These are phyloP conservation scores for Ophiosphaerella korrae DNA, from an alignment of 2,329 filamentous ascomycete genomes.

Conservation along the genomic window DNA sequence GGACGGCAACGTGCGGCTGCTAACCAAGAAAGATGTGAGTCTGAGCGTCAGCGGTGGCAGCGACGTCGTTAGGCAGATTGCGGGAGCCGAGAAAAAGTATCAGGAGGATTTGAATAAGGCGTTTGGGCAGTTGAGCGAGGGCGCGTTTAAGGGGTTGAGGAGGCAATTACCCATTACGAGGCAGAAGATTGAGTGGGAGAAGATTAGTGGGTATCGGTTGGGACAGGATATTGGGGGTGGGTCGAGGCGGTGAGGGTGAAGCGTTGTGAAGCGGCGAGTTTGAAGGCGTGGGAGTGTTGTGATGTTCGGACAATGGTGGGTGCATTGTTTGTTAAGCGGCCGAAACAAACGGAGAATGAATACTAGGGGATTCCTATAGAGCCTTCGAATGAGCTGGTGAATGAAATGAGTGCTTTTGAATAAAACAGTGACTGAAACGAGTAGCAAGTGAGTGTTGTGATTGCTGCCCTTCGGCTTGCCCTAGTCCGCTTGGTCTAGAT, in stretches of 20 bases:
- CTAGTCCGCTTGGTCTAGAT: no score
- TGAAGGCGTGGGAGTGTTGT: no score
- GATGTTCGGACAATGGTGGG: no score
- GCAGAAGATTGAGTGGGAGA: slow-evolving; percentile 99
- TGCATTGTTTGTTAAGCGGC: no score
- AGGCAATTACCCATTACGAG: slow-evolving; percentile 94
- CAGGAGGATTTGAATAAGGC: slow-evolving; percentile 94
- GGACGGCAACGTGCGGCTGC: slow-evolving; percentile 92
- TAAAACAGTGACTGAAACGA: no score
- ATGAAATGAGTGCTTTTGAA: no score
- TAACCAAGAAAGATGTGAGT: slow-evolving; percentile 80
- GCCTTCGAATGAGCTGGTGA: no score
- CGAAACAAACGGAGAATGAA: no score
- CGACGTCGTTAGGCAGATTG: slow-evolving; percentile 78
- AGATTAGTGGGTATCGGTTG: slow-evolving; percentile 84
- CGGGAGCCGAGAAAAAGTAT: slow-evolving; percentile 83
- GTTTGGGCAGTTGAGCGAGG: slow-evolving; percentile 87
- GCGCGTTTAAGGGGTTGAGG: slow-evolving; percentile 90
- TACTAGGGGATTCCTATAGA: no score
- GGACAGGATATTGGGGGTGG: slow-evolving; percentile 60
- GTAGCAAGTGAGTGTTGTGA: no score
- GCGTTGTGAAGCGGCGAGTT: no score
- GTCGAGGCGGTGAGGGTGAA: slow-evolving; percentile 20
- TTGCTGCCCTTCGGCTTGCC: no score
- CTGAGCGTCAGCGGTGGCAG: slow-evolving; percentile 63